phyloP scores from a whole-genome alignment of 1,284 basidiomycete genomes.

The Irpex rosettiformis region DNA sequence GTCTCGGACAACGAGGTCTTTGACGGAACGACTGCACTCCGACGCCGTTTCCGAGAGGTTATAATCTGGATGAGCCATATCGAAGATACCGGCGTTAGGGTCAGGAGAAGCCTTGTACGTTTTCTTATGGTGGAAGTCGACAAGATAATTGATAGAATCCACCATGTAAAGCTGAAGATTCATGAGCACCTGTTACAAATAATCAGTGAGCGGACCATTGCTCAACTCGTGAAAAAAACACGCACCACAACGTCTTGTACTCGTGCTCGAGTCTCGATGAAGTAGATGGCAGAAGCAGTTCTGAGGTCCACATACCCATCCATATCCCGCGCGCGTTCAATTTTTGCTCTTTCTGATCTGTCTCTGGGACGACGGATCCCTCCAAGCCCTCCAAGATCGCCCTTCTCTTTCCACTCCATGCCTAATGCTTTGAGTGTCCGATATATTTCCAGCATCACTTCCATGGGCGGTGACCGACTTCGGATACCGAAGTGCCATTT shows the following conservation, averaged over 20 bases:
- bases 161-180: slow-evolving; percentile 97
- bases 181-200: slow-evolving; percentile 76
- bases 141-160: slow-evolving; percentile 93
- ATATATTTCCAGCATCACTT: slow-evolving; percentile 99
- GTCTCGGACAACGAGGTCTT: slow-evolving; percentile 49
- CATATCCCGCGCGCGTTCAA: slow-evolving; percentile 60
- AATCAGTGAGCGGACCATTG: neutral
- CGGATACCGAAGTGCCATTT: slow-evolving; percentile 99
- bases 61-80: slow-evolving; percentile 54
- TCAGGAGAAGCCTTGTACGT: slow-evolving; percentile 73
- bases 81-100: slow-evolving; percentile 63
- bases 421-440: slow-evolving; percentile 88
- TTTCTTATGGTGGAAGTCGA: slow-evolving; percentile 97
- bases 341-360: slow-evolving; percentile 45
- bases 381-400: slow-evolving; percentile 65
- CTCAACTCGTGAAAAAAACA: slow-evolving; percentile 28
- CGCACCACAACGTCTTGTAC: slow-evolving; percentile 89
- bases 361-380: slow-evolving; percentile 34
- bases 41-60: slow-evolving; percentile 46
- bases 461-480: slow-evolving; percentile 94
- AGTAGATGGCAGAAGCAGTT: slow-evolving; percentile 78
- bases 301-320: slow-evolving; percentile 70
- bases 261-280: slow-evolving; percentile 90
- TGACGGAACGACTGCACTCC: slow-evolving; percentile 45
- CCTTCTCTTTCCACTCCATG: slow-evolving; percentile 96